Evolutionary conservation across 2,329 filamentous ascomycete species (phyloP), one percentile per base, ranked within the genome.

Genomic region (Sporothrix sp.): DNA sequence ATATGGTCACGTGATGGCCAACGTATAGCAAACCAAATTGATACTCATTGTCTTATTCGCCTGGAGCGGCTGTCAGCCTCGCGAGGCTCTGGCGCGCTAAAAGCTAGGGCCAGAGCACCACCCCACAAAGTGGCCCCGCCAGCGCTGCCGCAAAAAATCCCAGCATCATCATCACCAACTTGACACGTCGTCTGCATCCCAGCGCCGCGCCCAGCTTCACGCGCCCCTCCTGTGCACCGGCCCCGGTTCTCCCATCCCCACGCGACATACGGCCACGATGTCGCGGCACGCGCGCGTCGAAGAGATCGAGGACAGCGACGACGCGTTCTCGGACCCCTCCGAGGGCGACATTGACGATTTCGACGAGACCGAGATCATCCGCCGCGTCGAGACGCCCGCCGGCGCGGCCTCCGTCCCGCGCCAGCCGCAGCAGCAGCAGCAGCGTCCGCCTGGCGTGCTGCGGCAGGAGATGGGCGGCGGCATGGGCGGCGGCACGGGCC

Each of bases 241-340:
- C 10, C 18, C 7, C 21, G 8, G 7, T 18, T 13, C 25, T 36
- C 18, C 20, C 33, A n/a, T 20, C 27, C 10, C 18, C 14, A 14
- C 20, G 13, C 6, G 43, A 27, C 35, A 20, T 11, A 21, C 45
- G 8, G 27, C 13, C 54, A 70, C 56, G 58, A 93, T 94, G 88
- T 86, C 87, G 39, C 52, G 52, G 35, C 83, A 93, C 72, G 81
- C 90, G 54, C 83, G 84, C 55, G 84, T 97, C 67, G 93, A 98
- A 76, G 93, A 97, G 69, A 84, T 96, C 56, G 87, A 83, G 54
- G 88, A 94, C 73, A 82, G 78, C 66, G 85, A 87, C 68, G 74
- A 75, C 58, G 82, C 79, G 53, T 70, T 74, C 58, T 87, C 85
- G 13, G 91, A 97, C 70, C 88, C 91, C 48, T 86, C 88, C 57